Evolutionary conservation across 2,329 filamentous ascomycete genomes (phyloP), one percentile per base, ranked within the genome.

Genomic region (Fusarium veterinarium): DNA sequence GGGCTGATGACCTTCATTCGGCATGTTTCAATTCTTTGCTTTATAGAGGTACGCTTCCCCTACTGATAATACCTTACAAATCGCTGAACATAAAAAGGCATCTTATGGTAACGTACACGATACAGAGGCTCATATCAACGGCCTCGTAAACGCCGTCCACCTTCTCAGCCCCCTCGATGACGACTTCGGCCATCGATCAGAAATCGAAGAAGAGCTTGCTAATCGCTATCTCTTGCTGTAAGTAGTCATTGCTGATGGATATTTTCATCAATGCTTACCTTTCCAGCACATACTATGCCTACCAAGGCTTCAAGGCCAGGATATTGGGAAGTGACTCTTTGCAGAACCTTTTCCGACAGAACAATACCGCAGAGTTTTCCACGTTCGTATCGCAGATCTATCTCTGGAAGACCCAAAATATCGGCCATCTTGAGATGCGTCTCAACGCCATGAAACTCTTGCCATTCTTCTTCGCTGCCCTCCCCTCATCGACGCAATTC

Each of bases 171-270:
- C 75, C 0, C 45, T 74, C 0, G 44, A 65, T 4, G 33, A 30
- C 3, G 38, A 45, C 8, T 60, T 72, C 6, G 5, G 42, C 0
- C 35, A 35, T 3, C 55, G 44, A 13, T 3, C 14, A 0, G 44
- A 40, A 3, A 30, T 74, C 1, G 72, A 75, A 2, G 68, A 77
- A 5, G 75, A 77, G n/a, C 65, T 77, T 8, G 65, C 71, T 0
- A 71, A 76, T 17, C 66, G 75, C 2, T 77, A 76, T 46, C 46
- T 77, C 1, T 55, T 77, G 8, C 17, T 76, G 75, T 77, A 13
- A 49, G 73, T 48, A 6, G 14, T 8, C 1, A 9, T 12, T 7
- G 2, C 5, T 5, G 1, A 4, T n/a, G 13, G 8, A 6, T 33
- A 23, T 13, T 0, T 11, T 3, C 12, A 19, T 10, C 5, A 1